Evolutionary conservation across 2,329 filamentous ascomycete genomes (phyloP).

Genomic region (Parasarocladium wereldwijsianum): DNA sequence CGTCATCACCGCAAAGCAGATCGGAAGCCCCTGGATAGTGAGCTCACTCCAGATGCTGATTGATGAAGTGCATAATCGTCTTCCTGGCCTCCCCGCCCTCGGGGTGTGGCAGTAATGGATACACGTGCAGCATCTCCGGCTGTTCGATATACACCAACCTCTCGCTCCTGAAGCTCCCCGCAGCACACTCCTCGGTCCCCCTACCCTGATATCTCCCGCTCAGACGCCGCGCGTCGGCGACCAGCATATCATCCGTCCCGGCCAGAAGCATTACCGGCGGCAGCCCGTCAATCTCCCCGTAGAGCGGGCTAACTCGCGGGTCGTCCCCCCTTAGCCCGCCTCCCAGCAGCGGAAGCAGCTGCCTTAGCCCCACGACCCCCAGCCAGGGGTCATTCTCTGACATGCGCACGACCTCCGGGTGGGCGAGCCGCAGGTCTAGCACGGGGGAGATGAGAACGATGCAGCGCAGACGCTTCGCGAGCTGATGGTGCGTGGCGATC

Average conservation of each 20-base stretch:
- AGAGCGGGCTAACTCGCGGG: conserved; percentile 4
- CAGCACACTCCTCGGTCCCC: conserved; percentile 1
- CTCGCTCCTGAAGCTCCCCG: conserved; percentile 4
- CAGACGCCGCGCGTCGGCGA: conserved; percentile 5
- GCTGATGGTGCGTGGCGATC: background rate
- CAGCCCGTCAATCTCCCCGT: conserved; percentile 4
- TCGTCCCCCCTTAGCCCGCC: conserved; percentile 3
- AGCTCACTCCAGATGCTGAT: no score
- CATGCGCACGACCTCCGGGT: conserved; percentile 3
- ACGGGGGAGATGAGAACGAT: conserved; percentile 6
- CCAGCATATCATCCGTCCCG: conserved; percentile 6
- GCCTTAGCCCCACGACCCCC: conserved; percentile 1
- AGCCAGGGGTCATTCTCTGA: conserved; percentile 5
- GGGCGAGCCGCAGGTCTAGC: conserved; percentile 4
- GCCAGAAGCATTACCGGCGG: conserved; percentile 5
- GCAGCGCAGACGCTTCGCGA: conserved; percentile 2
- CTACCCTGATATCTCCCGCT: conserved; percentile 4
- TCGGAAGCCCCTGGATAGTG: no score
- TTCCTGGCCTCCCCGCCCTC: conserved; percentile 5
- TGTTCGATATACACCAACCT: conserved; percentile 5
- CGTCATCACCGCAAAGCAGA: no score
- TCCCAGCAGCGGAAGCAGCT: background rate
- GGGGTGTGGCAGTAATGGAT: conserved; percentile 6
- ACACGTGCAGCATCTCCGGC: conserved; percentile 6
- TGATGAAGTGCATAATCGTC: conserved; percentile 4